A percentile compares a stretch with the other conserved stretches of the same genome.
Conservation (phyloP, 768 basidiomycete genomes). For the Terana coerulea region DNA sequence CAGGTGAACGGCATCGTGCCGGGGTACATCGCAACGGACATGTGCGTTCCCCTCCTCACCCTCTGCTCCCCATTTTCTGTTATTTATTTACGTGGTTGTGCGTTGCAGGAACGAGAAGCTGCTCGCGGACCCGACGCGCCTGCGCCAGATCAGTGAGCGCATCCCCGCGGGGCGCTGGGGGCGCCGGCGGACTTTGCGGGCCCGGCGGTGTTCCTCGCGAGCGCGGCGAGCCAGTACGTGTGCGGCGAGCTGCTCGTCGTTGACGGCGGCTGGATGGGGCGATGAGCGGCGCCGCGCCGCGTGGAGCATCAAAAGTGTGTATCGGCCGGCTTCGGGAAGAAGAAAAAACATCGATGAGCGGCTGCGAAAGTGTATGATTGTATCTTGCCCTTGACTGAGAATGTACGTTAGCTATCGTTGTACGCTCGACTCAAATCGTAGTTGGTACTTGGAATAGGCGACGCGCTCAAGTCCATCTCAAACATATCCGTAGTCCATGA, state of each 20-base stretch:
- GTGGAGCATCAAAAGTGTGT: neutral
- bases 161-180: constrained; percentile 72
- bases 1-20: constrained; percentile 88
- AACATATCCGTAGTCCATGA: too few relatives aligned
- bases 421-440: too few relatives aligned
- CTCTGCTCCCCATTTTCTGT: neutral
- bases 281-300: neutral
- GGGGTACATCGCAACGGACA: constrained; percentile 87
- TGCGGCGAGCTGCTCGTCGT: constrained; percentile 65
- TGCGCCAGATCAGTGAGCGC: constrained; percentile 65
- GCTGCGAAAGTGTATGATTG: too few relatives aligned
- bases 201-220: constrained; percentile 62
- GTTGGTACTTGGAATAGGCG: too few relatives aligned
- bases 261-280: constrained; percentile 42
- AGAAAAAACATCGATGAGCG: too few relatives aligned
- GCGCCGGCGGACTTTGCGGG: constrained; percentile 64
- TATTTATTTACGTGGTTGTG: too few relatives aligned
- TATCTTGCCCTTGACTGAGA: too few relatives aligned
- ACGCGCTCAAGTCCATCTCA: too few relatives aligned
- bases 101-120: constrained; percentile 58
- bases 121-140: constrained; percentile 55
- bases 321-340: too few relatives aligned
- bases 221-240: constrained; percentile 62
- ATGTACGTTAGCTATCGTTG: too few relatives aligned
- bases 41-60: constrained; percentile 41